Evolutionary conservation across 2,329 filamentous ascomycete genomes (phyloP).

Genomic region (Ophiostoma tasmaniense): DNA sequence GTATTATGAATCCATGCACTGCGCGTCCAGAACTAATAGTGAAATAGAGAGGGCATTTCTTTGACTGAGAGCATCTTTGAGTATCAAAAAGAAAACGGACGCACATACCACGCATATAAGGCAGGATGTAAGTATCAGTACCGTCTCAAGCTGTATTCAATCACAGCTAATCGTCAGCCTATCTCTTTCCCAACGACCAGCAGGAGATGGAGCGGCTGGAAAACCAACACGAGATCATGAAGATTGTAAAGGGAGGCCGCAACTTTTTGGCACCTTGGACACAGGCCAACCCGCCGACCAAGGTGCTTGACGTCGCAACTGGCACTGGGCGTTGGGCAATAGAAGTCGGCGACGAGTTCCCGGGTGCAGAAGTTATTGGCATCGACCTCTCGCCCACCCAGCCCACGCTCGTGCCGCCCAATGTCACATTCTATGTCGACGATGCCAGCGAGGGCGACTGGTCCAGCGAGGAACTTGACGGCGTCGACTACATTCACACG

Average conservation of each 20-base stretch:
- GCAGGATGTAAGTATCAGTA: constrained; percentile 25
- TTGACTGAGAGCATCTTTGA: constrained; percentile 27
- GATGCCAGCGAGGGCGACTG: constrained; percentile 45
- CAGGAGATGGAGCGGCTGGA: constrained; percentile 27
- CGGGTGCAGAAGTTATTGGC: constrained; percentile 49
- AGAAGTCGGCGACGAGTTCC: constrained; percentile 56
- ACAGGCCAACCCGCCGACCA: constrained; percentile 23
- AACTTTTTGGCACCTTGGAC: constrained; percentile 28
- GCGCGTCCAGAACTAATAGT: neutral
- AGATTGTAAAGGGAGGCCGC: constrained; percentile 26
- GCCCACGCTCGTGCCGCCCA: constrained; percentile 56
- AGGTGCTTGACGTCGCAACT: constrained; percentile 35
- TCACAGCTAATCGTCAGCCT: constrained; percentile 23
- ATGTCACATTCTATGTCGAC: constrained; percentile 67
- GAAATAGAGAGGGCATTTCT: constrained; percentile 16
- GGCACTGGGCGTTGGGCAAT: constrained; percentile 59
- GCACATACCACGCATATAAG: constrained; percentile 28
- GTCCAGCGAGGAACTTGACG: constrained; percentile 36
- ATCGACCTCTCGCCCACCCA: constrained; percentile 63
- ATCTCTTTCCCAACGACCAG: constrained; percentile 29
- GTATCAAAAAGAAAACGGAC: constrained; percentile 26
- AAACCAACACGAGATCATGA: constrained; percentile 28
- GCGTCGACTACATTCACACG: constrained; percentile 48
- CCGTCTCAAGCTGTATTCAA: neutral
- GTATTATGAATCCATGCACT: neutral